These are phyloP conservation scores for Insectozyma bohioensis DNA, from an alignment of 1,139 yeast genomes.

Conservation along the genomic window DNA sequence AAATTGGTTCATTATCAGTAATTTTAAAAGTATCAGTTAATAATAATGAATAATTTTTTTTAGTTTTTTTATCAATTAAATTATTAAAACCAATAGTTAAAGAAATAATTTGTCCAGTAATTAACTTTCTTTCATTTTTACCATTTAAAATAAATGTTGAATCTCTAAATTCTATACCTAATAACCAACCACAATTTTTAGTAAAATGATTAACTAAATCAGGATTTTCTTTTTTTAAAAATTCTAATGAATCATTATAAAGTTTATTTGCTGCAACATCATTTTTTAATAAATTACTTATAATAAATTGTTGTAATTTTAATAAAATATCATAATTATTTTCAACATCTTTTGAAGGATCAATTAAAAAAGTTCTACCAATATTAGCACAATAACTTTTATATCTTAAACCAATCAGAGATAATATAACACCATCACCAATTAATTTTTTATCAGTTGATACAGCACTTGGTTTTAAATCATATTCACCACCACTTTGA, in stretches of 20 bases:
- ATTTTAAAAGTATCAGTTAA: slow-evolving; percentile 84
- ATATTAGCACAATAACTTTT: slow-evolving; percentile 87
- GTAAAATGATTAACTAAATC: slow-evolving; percentile 66
- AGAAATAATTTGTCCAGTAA: slow-evolving; percentile 74
- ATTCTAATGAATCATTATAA: slow-evolving; percentile 62
- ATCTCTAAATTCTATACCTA: slow-evolving; percentile 91
- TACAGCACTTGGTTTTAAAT: slow-evolving; percentile 81
- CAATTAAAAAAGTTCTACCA: slow-evolving; percentile 86
- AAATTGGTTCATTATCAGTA: slow-evolving; percentile 57
- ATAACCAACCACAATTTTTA: slow-evolving; percentile 85
- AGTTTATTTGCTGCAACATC: slow-evolving; percentile 69
- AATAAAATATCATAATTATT: slow-evolving; percentile 75
- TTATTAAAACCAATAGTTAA: slow-evolving; percentile 77
- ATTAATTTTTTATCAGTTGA: slow-evolving; percentile 65
- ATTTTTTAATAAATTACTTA: slow-evolving; percentile 54
- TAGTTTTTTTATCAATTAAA: slow-evolving; percentile 49
- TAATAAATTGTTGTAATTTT: slow-evolving; percentile 63
- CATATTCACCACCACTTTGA: slow-evolving; percentile 86
- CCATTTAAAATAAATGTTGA: slow-evolving; percentile 69
- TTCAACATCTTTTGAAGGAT: slow-evolving; percentile 81
- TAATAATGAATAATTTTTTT: slow-evolving; percentile 65
- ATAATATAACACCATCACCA: slow-evolving; percentile 79
- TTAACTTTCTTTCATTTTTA: slow-evolving; percentile 68
- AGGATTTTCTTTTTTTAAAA: slow-evolving; percentile 57
- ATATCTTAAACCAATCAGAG: slow-evolving; percentile 85